Evolutionary conservation across 441 rosid genomes (phyloP), one percentile per base, ranked within the genome.

Genomic region (Populus hybrid): DNA sequence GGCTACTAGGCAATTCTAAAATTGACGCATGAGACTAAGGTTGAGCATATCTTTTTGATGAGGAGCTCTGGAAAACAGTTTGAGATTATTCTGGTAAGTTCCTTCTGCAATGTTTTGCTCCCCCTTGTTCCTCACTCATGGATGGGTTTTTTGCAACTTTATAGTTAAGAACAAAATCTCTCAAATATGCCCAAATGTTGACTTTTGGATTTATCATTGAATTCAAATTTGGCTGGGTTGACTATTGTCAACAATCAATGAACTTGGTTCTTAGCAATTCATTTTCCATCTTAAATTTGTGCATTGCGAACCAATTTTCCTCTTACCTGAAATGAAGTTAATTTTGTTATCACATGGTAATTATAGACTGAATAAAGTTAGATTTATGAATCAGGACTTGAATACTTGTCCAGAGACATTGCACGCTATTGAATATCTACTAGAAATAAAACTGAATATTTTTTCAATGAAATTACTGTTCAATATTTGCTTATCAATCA

Each of bases 1-100:
- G 83, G 61, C 72, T 34, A 87, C 82, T 92, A 94, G 99, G 93
- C 98, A 75, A 88, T 94, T 86, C 89, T 96, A 79, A 96, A 89
- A 83, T 87, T 96, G 87, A 91, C 83, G 75, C 98, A 96, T 74
- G 99, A 90, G 82, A 84, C 89, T 57, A 88, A 88, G 79, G 93
- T 91, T 78, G 98, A 96, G 81, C 97, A 96, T 83, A 78, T 89
- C 76, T 94, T 91, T 86, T 84, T 96, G 78, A 89, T 96, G 79
- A 87, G 84, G 67, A 91, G 82, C 84, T 85, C 96, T 61, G 95
- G 94, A 78, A 89, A 91, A 78, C 86, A 89, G 82, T 90, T 91
- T 80, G 92, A 94, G 78, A 80, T 92, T 69, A 82, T 88, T 86
- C 90, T 96, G 82, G 99, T 96, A 90, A 87, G 90, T 82, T 69